Base-by-base conservation (phyloP, 345 rosid genomes). In the Aquilaria sinensis region DNA sequence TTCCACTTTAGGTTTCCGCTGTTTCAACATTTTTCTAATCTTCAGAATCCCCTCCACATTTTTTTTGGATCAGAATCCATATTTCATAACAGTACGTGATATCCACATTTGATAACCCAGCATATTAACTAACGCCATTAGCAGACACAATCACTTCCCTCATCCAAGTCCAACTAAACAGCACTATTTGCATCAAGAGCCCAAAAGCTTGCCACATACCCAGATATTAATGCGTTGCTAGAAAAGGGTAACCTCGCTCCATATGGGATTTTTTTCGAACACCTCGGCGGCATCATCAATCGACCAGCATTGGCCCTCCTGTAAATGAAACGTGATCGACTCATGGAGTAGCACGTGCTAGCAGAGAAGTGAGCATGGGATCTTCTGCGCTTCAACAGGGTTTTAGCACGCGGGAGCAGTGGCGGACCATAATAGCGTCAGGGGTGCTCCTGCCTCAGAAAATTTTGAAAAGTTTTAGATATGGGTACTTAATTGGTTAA, bases 81-180 rank as follows among this genome's bases (percentile, higher is more conserved):
- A 65, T 85, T 92, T 13, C 96, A 89, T 73, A 92, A 61, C 80
- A 92, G 65, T 16, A 92, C 96, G 63, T 87, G 87, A 74, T 92
- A 92, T 67, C 97, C 98, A 3, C 79, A 77, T 70, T 87, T 92
- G 57, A 71, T 65, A 12, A 3, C 93, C 89, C 59, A 92, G 75
- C 72, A 92, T 61, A 2, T 96, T 92, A 56, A 92, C 77, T 23
- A 23, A 23, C 23, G 5, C 77, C 69, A 68, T 82, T 83, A 63
- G 75, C 70, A 9, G 73, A 62, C 53, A 85, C 77, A 31, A 75
- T 81, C 69, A 55, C 13, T 64, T 71, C 79, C 75, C 81, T 84
- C 96, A 90, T 93, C 60, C 65, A 75, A 60, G 23, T 23, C 23
- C 23, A 9, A 37, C 71, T 15, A 72, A 90, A 87, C 83, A 93